Evolutionary conservation across 805 yeast genomes (phyloP), one percentile per base, ranked within the genome.

Genomic region (Zygoascus biomembranicola): DNA sequence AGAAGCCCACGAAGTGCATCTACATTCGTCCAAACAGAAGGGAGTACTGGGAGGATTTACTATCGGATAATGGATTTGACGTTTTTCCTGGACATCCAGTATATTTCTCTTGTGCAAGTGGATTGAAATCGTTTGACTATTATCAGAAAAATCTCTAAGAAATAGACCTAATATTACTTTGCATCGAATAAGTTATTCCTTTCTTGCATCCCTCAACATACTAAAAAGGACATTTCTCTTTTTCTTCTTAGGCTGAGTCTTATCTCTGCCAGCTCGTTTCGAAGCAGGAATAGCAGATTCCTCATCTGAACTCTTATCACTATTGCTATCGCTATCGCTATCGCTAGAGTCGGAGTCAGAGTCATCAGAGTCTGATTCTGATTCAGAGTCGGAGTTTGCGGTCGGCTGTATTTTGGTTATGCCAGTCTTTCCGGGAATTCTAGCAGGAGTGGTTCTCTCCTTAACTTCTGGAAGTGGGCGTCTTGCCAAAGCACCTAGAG

Each of bases 11-110:
- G 16, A 35, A 35, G 39, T 35, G 39, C 39, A 8, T 35, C 13
- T 35, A 35, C 8, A 35, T 35, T 35, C 39, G 39, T 13, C 39
- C 39, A 35, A 35, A 35, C 16, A 23, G 28, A 23, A 23, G 6
- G 6, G 39, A 35, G 16, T 35, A 35, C 10, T 11, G 16, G 16
- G 39, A 35, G 16, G 39, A 35, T 8, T 11, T n/a, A 23, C 59
- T 73, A 28, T 62, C 62, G 8, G 81, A 77, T 57, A 77, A 77
- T 57, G 79, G 80, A 9, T 67, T 77, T 56, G 82, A 77, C 53
- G 54, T 77, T 35, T 72, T 76, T 57, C 80, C 80, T 0, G 71
- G 72, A 10, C 63, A 66, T 11, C 16, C 39, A 8, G 16, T 11
- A 35, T 35, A 35, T n/a, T 35, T 35, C 16, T 35, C 39, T n/a